These are phyloP conservation scores for Chaetoscypha palmicola DNA, from an alignment of 2,329 filamentous ascomycete species.

Conservation along the genomic window DNA sequence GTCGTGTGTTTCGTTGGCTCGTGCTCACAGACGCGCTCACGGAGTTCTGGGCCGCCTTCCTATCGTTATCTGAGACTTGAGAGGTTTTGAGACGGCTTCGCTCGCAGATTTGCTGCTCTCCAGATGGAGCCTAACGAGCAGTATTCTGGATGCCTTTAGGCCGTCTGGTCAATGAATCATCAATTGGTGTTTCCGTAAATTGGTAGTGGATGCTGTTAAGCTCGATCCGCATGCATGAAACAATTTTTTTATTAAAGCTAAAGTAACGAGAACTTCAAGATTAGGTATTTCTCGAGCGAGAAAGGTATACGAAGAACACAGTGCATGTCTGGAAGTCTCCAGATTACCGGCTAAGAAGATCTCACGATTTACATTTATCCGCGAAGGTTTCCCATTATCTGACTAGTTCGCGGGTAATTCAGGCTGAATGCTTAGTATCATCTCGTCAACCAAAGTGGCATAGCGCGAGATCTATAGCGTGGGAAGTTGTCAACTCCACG, in stretches of 20 bases:
- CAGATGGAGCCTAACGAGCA: constrained; percentile 3
- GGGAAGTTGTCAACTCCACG: constrained; percentile 1
- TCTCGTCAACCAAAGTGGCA: constrained; percentile 8
- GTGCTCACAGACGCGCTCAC: background rate
- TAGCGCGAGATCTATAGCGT: constrained; percentile 6
- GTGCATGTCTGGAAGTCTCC: background rate
- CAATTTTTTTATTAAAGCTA: background rate
- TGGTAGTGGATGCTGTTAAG: background rate
- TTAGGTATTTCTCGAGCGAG: constrained; percentile 2
- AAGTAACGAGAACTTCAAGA: constrained; percentile 1
- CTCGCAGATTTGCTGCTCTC: background rate
- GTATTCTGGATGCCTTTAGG: background rate
- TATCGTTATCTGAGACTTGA: constrained; percentile 6
- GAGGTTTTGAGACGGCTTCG: background rate
- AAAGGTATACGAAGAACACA: constrained; percentile 7
- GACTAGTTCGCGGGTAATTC: background rate
- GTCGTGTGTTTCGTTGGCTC: background rate
- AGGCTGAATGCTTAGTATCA: constrained; percentile 7
- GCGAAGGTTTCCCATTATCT: background rate
- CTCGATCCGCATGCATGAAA: background rate
- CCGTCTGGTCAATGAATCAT: background rate
- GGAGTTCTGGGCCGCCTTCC: constrained; percentile 6
- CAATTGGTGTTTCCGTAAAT: background rate
- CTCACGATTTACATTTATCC: constrained; percentile 4
- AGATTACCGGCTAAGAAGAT: background rate